Evolutionary conservation across 352 stramenopile genomes (phyloP).

Genomic region (Globisporangium uncinulatum): DNA sequence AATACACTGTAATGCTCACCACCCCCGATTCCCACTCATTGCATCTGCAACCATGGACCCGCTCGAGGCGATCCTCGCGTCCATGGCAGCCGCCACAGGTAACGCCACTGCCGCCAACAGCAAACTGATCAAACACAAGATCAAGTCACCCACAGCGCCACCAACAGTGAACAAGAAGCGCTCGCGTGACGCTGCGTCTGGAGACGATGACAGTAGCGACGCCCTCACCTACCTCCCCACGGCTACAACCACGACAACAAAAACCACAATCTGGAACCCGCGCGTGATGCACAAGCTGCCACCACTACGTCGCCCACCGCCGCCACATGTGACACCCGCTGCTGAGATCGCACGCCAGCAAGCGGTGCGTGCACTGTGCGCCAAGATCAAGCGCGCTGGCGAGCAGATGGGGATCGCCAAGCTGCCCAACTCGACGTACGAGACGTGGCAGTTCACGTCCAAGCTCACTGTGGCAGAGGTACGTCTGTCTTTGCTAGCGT

Average conservation of each 20-base stretch:
- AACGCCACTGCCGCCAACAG: conserved; percentile 25
- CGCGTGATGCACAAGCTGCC: conserved; percentile 29
- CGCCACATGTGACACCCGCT: conserved; percentile 23
- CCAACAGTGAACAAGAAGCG: conserved; percentile 21
- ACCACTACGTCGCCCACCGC: conserved; percentile 11
- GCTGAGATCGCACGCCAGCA: conserved; percentile 72
- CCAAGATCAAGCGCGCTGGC: conserved; percentile 55
- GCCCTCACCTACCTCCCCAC: neutral
- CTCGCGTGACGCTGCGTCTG: conserved; percentile 11
- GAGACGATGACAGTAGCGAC: conserved; percentile 7
- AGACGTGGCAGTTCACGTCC: conserved; percentile 83
- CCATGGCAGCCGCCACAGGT: conserved; percentile 71
- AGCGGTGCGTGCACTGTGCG: conserved; percentile 54
- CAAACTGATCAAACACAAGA: conserved; percentile 2
- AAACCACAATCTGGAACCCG: conserved; percentile 45
- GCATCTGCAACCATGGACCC: conserved; percentile 23
- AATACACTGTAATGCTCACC: too few relatives aligned
- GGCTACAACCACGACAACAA: neutral
- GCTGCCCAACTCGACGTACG: conserved; percentile 76
- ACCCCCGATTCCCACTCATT: too few relatives aligned
- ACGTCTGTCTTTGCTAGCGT: neutral
- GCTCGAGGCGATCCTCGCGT: conserved; percentile 73
- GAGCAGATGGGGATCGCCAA: conserved; percentile 76
- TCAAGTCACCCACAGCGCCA: neutral
- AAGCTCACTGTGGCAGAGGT: conserved; percentile 63